phyloP scores from a whole-genome alignment of 306 rosid species.

The Parietaria judaica region DNA sequence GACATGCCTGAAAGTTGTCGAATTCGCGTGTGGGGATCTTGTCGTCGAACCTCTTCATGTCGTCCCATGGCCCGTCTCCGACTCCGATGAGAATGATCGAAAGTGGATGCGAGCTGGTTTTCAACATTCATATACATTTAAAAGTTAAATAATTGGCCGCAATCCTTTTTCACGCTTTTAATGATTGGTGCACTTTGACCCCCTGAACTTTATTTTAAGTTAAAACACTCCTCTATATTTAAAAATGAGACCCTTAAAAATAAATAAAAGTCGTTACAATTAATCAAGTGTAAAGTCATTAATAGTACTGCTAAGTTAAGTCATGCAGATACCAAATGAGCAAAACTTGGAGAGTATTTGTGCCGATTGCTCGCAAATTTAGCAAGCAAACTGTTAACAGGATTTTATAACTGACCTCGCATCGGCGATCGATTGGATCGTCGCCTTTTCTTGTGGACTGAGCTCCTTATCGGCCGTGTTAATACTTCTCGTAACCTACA shows the following conservation, averaged over 20 bases:
- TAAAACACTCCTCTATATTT: too few relatives aligned
- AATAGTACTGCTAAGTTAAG: too few relatives aligned
- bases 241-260: too few relatives aligned
- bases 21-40: slow-evolving; percentile 68
- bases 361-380: too few relatives aligned
- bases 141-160: neutral
- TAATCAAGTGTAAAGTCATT: too few relatives aligned
- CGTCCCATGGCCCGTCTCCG: slow-evolving; percentile 98
- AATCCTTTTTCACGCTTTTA: too few relatives aligned
- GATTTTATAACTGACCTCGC: slow-evolving; percentile 45
- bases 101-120: slow-evolving; percentile 59
- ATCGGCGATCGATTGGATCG: slow-evolving; percentile 61
- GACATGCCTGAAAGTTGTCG: slow-evolving; percentile 78
- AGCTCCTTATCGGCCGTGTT: slow-evolving; percentile 35
- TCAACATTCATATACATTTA: slow-evolving; percentile 6
- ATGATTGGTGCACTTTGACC: too few relatives aligned
- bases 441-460: slow-evolving; percentile 76
- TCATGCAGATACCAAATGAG: too few relatives aligned
- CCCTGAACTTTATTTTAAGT: too few relatives aligned
- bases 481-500: slow-evolving; percentile 66
- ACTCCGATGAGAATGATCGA: slow-evolving; percentile 84
- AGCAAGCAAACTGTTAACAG: neutral
- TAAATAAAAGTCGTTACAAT: too few relatives aligned
- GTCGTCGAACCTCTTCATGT: slow-evolving; percentile 86
- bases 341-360: too few relatives aligned